Evolutionary conservation across 2,329 filamentous ascomycete genomes (phyloP), one percentile per base, ranked within the genome.

Genomic region (Neofusicoccum ribis): DNA sequence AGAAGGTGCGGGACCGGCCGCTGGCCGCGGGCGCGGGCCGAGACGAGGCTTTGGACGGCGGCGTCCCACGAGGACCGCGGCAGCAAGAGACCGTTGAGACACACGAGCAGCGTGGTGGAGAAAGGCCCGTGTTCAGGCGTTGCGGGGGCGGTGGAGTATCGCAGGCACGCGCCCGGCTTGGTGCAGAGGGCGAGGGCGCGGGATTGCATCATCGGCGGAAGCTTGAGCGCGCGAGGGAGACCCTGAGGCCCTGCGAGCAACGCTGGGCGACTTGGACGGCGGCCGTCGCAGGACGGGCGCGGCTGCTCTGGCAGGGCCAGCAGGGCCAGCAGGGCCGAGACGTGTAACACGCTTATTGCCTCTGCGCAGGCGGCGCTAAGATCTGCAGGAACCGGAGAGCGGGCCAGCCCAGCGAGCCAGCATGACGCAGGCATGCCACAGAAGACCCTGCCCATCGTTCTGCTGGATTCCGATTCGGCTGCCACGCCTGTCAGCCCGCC

Each of bases 1-100:
- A 88, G 75, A 17, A 87, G 71, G 14, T 77, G 75, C 1, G 81
- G 82, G 58, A 77, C 75, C 9, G 72, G 68, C 2, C 72, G 64
- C 5, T 70, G 65, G 49, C 68, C 44, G 41, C 51, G 64, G 11
- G 73, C 68, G 44, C 74, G 63, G 50, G 74, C 73, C 31, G 73
- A 67, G 3, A 74, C 56, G 36, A 78, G 76, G 14, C 65, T 65
- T 12, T 68, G 65, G 17, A 81, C 78, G 3, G 74, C 67, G 1
- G 71, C 68, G 5, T 73, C 69, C 79, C 79, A 82, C 3, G 73
- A 76, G 17, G 72, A 71, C 66, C 79, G 74, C 1, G 80, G 76
- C 0, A 78, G 70, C 66, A 80, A 75, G 5, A 82, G 71, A 20
- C 80, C 81, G 62, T 82, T 83, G 17, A 82, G 67, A 64, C 80